phyloP scores from a whole-genome alignment of 768 basidiomycete genomes.

The Crepidotus variabilis region DNA sequence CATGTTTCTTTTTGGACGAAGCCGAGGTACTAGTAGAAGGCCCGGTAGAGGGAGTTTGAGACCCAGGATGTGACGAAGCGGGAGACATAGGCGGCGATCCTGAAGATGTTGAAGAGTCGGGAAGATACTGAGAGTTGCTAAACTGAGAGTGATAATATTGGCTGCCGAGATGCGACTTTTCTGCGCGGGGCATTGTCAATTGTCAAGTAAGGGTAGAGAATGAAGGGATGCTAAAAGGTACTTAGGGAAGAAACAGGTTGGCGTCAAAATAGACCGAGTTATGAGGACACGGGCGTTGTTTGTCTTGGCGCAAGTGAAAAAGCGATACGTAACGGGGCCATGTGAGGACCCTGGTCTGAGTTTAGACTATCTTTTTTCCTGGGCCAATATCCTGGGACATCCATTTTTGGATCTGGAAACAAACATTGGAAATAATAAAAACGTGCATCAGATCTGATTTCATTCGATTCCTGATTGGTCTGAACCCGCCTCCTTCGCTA shows the following conservation, averaged over 20 bases:
- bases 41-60: conserved; percentile 2
- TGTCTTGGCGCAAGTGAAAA: conserved; percentile 25
- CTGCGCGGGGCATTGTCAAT: conserved; percentile 38
- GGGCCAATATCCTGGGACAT: conserved; percentile 20
- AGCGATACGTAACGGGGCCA: conserved; percentile 28
- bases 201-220: conserved; percentile 8
- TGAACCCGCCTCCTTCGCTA: conserved; percentile 16
- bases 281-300: conserved; percentile 20
- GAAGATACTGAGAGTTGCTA: conserved; percentile 22
- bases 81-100: conserved; percentile 21
- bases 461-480: conserved; percentile 7
- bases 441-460: conserved; percentile 2
- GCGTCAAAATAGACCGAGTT: conserved; percentile 18
- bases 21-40: conserved; percentile 5
- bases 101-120: conserved; percentile 21
- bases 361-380: conserved; percentile 23
- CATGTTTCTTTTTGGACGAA: conserved; percentile 46
- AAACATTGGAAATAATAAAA: conserved; percentile 9
- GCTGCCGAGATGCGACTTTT: conserved; percentile 20
- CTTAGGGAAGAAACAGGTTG: conserved; percentile 11
- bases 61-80: conserved; percentile 16
- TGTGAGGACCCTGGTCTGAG: conserved; percentile 22
- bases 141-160: conserved; percentile 33
- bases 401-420: conserved; percentile 4
- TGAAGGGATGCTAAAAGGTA: conserved; percentile 6